A percentile compares a stretch with the other conserved stretches of the same genome.
Conservation (phyloP, 108 stramenopile genomes). For the Parietichytrium sp. region DNA sequence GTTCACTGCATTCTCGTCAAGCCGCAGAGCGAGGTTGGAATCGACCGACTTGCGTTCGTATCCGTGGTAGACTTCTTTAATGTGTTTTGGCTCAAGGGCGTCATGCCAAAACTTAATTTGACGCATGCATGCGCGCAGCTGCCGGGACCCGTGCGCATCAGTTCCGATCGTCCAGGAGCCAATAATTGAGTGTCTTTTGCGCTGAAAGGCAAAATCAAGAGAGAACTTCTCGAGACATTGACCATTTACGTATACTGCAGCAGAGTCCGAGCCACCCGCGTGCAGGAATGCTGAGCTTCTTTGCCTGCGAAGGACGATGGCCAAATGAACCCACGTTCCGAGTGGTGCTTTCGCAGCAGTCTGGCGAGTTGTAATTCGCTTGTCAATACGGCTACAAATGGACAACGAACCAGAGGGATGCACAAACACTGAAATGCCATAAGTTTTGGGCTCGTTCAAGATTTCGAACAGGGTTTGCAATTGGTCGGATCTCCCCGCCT, state of each 20-base stretch:
- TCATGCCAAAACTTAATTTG: conserved; percentile 26
- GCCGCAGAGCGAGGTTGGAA: not conserved
- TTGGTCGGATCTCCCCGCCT: too few species aligned
- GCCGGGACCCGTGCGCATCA: not conserved
- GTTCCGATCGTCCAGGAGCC: not conserved
- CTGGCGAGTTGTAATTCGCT: too few species aligned
- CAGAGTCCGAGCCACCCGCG: not conserved
- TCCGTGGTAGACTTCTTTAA: not conserved
- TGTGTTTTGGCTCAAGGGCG: not conserved
- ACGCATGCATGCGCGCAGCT: not conserved
- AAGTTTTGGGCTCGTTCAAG: too few species aligned
- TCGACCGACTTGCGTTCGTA: not conserved
- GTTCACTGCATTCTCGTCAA: not conserved
- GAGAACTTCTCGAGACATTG: too few species aligned
- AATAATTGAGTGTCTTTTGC: too few species aligned
- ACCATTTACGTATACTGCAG: not conserved
- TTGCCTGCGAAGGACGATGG: not conserved
- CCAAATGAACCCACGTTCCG: not conserved
- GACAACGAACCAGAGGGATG: too few species aligned
- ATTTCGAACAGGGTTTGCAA: too few species aligned
- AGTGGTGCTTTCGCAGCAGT: too few species aligned
- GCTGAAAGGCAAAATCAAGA: too few species aligned
- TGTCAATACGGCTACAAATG: too few species aligned
- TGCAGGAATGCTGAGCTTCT: not conserved
- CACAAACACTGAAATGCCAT: too few species aligned